Evolutionary conservation across 2,329 filamentous ascomycete species (phyloP), one percentile per base, ranked within the genome.

Genomic region (Colletotrichum sp.): DNA sequence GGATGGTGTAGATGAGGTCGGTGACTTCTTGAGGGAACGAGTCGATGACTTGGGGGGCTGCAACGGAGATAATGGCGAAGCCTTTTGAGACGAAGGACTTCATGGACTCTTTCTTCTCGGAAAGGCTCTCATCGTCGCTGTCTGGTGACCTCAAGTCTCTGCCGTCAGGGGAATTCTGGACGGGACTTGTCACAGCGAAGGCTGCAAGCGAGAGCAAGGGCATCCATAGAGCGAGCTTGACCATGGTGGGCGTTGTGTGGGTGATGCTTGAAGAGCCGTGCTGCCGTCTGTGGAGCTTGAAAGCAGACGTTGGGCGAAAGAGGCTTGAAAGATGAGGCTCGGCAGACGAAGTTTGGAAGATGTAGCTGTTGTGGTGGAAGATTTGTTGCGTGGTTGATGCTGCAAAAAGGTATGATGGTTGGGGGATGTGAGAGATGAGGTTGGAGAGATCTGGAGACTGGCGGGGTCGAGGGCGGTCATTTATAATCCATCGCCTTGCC

Each of bases 1-100:
- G 5, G 39, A 0, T 0, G 39, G 18, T 1, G 39, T 44, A 44
- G 39, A 18, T 9, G 39, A 1, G 0, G 18, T 44, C 39, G 39
- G 39, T n/a, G 39, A n/a, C 0, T n/a, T 44, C 18, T 44, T n/a
- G 39, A 44, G 12, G 12, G 2, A 34, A 34, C 0, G 12, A 13
- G 32, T 34, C 6, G 32, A 32, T 32, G n/a, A n/a, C n/a, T n/a
- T n/a, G n/a, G n/a, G n/a, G n/a, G n/a, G n/a, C n/a, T n/a, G n/a
- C n/a, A n/a, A n/a, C n/a, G n/a, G n/a, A n/a, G n/a, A n/a, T n/a
- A n/a, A n/a, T n/a, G n/a, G n/a, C n/a, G n/a, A n/a, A n/a, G n/a
- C n/a, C n/a, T n/a, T n/a, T n/a, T n/a, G n/a, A n/a, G n/a, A n/a
- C n/a, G n/a, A n/a, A n/a, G n/a, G n/a, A n/a, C n/a, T n/a, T n/a